Base-by-base conservation (phyloP, 2,329 filamentous ascomycete species). In the Conoideocrella luteorostrata region DNA sequence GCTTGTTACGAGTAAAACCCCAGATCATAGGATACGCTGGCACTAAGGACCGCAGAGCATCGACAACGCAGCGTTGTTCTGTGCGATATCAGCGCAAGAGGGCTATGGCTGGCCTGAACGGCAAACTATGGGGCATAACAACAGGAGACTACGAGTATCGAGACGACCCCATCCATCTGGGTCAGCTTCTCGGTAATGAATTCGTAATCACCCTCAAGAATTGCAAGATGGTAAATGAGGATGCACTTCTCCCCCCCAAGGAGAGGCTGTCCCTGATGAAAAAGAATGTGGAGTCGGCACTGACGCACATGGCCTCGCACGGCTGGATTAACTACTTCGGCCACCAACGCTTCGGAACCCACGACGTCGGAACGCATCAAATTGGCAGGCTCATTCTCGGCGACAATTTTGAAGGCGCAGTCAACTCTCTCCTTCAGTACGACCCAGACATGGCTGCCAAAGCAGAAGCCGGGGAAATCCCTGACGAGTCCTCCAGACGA, bases 301-400 rank as follows among this genome's bases (percentile, higher is more conserved):
- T 95, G 40, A 69, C 75, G 33, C 78, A 83, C 50, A 78, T 97
- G 52, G 71, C 75, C 43, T 67, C 80, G 34, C 76, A 83, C 35
- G 93, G 93, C 3, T 98, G 94, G 71, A 82, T 98, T 65, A 98
- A 98, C 66, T 98, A 97, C 68, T 98, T 90, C 58, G 93, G 93
- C 7, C 80, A 97, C n/a, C 93, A 98, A 66, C 82, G 93, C 20
- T 98, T 98, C 56, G 93, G 93, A 22, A 91, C 89, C 0, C 91
- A 93, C 63, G 71, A 80, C 22, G 84, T 87, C 11, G 86, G 89
- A 26, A 98, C 93, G 0, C 88, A 97, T 57, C 77, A 83, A 32
- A 72, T 96, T 39, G 93, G 93, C 39, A 79, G 84, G 59, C 83
- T 87, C 61, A 89, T 98, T 59, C 74, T 98, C 1, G 77, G 86